Evolutionary conservation across 2,329 filamentous ascomycete species (phyloP).

Genomic region (Cercospora sp.): DNA sequence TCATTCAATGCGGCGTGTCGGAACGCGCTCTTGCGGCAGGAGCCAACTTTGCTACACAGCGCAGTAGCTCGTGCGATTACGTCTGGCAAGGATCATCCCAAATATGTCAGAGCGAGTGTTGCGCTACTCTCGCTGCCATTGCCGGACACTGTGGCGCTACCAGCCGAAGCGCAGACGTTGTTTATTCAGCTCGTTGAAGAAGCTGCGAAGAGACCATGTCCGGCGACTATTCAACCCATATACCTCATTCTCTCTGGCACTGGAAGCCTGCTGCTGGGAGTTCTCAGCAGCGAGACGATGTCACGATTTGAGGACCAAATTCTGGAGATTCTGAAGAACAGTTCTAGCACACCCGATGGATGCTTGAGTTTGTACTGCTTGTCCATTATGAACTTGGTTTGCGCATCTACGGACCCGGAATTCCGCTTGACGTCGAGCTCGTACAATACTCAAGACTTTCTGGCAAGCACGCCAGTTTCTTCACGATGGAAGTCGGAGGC

Average conservation of each 20-base stretch:
- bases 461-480: constrained; percentile 32
- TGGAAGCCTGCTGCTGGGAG: constrained; percentile 33
- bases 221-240: constrained; percentile 35
- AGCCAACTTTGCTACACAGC: constrained; percentile 36
- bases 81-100: constrained; percentile 17
- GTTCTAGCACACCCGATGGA: constrained; percentile 31
- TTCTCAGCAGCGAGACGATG: constrained; percentile 34
- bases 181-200: constrained; percentile 37
- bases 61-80: constrained; percentile 33
- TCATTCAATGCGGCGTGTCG: constrained; percentile 28
- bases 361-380: constrained; percentile 41
- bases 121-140: constrained; percentile 36
- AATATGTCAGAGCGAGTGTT: constrained; percentile 31
- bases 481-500: constrained; percentile 35
- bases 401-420: constrained; percentile 27
- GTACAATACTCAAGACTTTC: constrained; percentile 36
- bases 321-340: constrained; percentile 37
- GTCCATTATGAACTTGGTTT: constrained; percentile 39
- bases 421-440: constrained; percentile 28
- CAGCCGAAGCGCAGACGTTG: constrained; percentile 37
- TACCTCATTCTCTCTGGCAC: constrained; percentile 38
- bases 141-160: constrained; percentile 33
- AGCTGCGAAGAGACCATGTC: constrained; percentile 33
- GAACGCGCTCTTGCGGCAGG: constrained; percentile 36
- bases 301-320: constrained; percentile 37